Conservation (phyloP, 768 basidiomycete genomes). For the button mushroom (Agaricus bisporus) region DNA sequence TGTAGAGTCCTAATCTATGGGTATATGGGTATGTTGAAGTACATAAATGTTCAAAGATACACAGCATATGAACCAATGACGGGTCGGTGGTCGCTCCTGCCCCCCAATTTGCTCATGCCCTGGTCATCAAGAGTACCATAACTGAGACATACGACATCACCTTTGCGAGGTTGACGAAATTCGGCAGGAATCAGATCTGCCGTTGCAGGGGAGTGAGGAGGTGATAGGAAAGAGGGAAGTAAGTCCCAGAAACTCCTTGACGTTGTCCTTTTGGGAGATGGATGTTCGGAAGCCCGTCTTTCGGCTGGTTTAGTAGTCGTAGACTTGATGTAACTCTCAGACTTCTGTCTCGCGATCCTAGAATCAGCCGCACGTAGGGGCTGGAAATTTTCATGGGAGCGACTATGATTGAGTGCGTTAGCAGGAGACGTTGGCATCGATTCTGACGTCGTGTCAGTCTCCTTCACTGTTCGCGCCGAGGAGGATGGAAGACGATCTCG, state of each 20-base stretch:
- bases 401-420: not conserved
- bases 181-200: conserved; percentile 8
- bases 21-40: conserved; percentile 3
- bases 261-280: conserved; percentile 7
- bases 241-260: conserved; percentile 31
- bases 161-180: conserved; percentile 36
- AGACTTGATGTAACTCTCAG: not conserved
- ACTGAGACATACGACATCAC: conserved; percentile 66
- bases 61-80: conserved; percentile 77
- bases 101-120: conserved; percentile 70
- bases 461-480: not conserved
- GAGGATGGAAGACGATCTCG: not conserved
- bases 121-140: conserved; percentile 74
- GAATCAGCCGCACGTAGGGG: not conserved
- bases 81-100: conserved; percentile 78
- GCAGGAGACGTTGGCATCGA: not conserved
- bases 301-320: not conserved
- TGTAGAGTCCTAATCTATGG: not conserved
- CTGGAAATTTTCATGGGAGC: conserved; percentile 1
- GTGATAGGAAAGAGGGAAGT: conserved; percentile 42
- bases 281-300: conserved; percentile 11
- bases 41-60: conserved; percentile 39
- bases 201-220: conserved; percentile 18
- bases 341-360: not conserved
- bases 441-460: not conserved